Evolutionary conservation across 805 yeast species (phyloP), one percentile per base, ranked within the genome.

Genomic region (Hanseniaspora clermontiae): DNA sequence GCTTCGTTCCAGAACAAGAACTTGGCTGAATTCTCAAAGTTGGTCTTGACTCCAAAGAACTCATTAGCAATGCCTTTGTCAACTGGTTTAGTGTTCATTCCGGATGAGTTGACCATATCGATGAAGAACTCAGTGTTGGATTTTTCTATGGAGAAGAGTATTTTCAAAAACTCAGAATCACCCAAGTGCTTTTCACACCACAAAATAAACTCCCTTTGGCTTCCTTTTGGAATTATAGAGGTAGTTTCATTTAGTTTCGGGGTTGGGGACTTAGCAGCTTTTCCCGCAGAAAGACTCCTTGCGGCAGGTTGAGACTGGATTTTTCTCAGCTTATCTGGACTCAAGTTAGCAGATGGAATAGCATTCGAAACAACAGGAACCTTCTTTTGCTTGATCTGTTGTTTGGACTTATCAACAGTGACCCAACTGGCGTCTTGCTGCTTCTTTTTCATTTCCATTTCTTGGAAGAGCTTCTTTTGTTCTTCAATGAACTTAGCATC

Each of bases 1-100:
- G 90, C 93, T 58, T 82, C 84, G 51, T 77, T 74, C 96, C 96
- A 89, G 43, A 81, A 75, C 61, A 79, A 74, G 9, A 78, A 75
- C 58, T 78, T 76, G 49, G 69, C 68, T 34, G 71, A 68, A 32
- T 70, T 77, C 63, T 89, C 97, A 57, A 87, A 90, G 51, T 73
- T 76, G 59, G 76, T 77, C 65, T 93, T 83, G 66, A 85, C 81
- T 70, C 83, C 84, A 66, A 84, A 74, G 67, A 93, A 93, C 65
- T 93, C 98, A 57, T 77, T 79, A 0, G 98, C 96, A 73, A 90
- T 91, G 61, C 95, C 77, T 66, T 96, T 82, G 27, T 38, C 40
- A 19, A 53, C 37, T 14, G 42, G 45, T n/a, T 53, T 51, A 47
- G 55, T 49, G 36, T 46, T 49, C 31, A 38, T 20, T 32, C 56